phyloP scores from a whole-genome alignment of 2,329 filamentous ascomycete species.

The Diaporthe capsici region DNA sequence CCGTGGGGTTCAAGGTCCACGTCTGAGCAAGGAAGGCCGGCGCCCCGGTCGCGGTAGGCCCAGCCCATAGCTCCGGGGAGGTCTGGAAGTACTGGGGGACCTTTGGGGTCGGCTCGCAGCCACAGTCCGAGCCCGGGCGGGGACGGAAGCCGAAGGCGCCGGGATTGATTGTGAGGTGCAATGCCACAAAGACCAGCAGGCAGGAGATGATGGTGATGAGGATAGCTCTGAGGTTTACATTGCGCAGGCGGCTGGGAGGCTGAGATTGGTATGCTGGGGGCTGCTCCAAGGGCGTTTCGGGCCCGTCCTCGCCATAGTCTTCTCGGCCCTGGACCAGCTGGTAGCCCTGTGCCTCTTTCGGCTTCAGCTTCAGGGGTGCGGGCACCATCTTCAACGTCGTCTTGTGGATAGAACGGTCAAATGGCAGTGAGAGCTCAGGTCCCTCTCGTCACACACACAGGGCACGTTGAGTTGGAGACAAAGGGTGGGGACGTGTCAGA shows the following conservation, averaged over 20 bases:
- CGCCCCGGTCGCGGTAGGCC: slow-evolving; percentile 78
- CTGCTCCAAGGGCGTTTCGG: slow-evolving; percentile 29
- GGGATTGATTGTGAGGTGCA: slow-evolving; percentile 45
- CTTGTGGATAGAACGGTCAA: neutral
- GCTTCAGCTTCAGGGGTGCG: slow-evolving; percentile 37
- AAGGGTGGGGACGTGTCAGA: neutral
- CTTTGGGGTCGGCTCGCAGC: slow-evolving; percentile 47
- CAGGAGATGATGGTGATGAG: slow-evolving; percentile 44
- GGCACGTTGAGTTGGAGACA: neutral
- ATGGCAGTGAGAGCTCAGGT: neutral
- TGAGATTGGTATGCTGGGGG: slow-evolving; percentile 35
- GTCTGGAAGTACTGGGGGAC: slow-evolving; percentile 77
- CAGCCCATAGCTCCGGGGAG: slow-evolving; percentile 70
- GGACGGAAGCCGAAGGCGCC: slow-evolving; percentile 38
- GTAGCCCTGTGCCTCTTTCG: slow-evolving; percentile 42
- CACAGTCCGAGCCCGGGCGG: slow-evolving; percentile 29
- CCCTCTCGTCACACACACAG: neutral
- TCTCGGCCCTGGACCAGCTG: slow-evolving; percentile 39
- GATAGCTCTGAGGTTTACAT: slow-evolving; percentile 40
- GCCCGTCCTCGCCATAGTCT: slow-evolving; percentile 36
- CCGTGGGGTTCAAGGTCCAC: slow-evolving; percentile 75
- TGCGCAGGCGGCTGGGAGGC: slow-evolving; percentile 38
- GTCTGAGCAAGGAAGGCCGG: slow-evolving; percentile 81
- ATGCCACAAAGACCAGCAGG: slow-evolving; percentile 44
- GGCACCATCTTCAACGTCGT: slow-evolving; percentile 34